Evolutionary conservation across 768 basidiomycete species (phyloP).

Genomic region (Lactarius evosmus): DNA sequence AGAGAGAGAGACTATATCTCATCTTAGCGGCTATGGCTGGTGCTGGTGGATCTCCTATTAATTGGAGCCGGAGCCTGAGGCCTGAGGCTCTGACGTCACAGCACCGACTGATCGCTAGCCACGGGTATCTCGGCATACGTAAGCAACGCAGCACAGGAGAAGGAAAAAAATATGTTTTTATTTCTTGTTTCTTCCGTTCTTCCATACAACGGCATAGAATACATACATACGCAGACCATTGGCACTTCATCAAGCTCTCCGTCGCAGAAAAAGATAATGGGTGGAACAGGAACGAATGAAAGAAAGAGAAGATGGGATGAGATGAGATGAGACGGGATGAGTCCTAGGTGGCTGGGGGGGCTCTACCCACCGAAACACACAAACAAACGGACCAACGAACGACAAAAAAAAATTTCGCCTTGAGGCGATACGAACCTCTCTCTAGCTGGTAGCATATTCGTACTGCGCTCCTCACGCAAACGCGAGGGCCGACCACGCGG

Average conservation of each 20-base stretch:
- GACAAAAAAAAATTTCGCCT: too few species aligned
- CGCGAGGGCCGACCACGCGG: slow-evolving; percentile 71
- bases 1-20: too few species aligned
- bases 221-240: slow-evolving; percentile 24
- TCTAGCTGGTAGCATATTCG: too few species aligned
- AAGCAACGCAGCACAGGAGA: too few species aligned
- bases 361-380: slow-evolving; percentile 11
- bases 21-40: too few species aligned
- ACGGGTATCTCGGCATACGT: background rate
- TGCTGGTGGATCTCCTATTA: too few species aligned
- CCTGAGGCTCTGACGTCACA: background rate
- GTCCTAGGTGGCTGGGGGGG: slow-evolving; percentile 3
- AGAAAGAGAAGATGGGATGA: background rate
- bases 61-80: too few species aligned
- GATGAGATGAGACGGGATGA: background rate
- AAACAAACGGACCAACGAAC: too few species aligned
- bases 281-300: background rate
- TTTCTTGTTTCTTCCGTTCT: slow-evolving; percentile 5
- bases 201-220: slow-evolving; percentile 17
- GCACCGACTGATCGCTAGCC: background rate
- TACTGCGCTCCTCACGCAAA: slow-evolving; percentile 5
- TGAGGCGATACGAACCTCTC: slow-evolving; percentile 6
- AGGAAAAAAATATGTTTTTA: background rate
- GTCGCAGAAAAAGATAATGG: background rate
- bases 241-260: background rate